These are phyloP conservation scores for Candida pini DNA, from an alignment of 805 yeast genomes.

Conservation along the genomic window DNA sequence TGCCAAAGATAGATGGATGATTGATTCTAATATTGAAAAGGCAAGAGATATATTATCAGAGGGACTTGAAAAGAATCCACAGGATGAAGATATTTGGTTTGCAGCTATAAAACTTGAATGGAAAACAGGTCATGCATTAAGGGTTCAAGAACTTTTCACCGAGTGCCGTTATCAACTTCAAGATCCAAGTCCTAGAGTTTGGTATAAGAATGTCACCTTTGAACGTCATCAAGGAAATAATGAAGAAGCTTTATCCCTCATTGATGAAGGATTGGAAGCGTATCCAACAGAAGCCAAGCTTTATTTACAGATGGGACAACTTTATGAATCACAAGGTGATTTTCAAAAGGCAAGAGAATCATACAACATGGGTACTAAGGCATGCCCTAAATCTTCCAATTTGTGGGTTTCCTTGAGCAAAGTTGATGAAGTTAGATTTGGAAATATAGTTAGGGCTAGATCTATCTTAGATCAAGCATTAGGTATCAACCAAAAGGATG, in stretches of 20 bases:
- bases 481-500: slow-evolving; percentile 42
- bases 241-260: slow-evolving; percentile 34
- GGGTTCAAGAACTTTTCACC: slow-evolving; percentile 33
- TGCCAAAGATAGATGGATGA: slow-evolving; percentile 61
- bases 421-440: slow-evolving; percentile 38
- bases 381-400: slow-evolving; percentile 35
- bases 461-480: slow-evolving; percentile 67
- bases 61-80: slow-evolving; percentile 40
- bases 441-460: slow-evolving; percentile 53
- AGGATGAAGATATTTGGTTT: slow-evolving; percentile 55
- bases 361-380: slow-evolving; percentile 43
- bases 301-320: slow-evolving; percentile 59
- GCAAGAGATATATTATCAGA: slow-evolving; percentile 50
- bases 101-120: slow-evolving; percentile 66
- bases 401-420: slow-evolving; percentile 54
- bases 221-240: slow-evolving; percentile 34
- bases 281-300: slow-evolving; percentile 50
- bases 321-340: slow-evolving; percentile 30
- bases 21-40: slow-evolving; percentile 38
- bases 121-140: slow-evolving; percentile 30
- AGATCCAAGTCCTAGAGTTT: slow-evolving; percentile 41
- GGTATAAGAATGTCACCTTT: slow-evolving; percentile 56
- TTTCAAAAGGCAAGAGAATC: slow-evolving; percentile 40
- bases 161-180: slow-evolving; percentile 11
- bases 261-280: slow-evolving; percentile 40